Conservation (phyloP, 176 grass and related monocot genomes). For the Oryza rufipogon region DNA sequence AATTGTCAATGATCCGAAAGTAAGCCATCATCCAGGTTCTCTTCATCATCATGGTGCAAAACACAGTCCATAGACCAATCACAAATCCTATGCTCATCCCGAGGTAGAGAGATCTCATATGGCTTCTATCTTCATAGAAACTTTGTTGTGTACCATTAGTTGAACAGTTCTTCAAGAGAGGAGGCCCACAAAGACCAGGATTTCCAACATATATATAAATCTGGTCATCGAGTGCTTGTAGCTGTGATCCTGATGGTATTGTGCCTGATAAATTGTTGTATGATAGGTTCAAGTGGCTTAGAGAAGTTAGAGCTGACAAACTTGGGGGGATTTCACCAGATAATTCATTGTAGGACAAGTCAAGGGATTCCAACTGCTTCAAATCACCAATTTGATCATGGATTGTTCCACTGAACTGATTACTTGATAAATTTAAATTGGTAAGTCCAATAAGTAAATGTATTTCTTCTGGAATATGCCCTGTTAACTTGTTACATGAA, state of each 20-base stretch:
- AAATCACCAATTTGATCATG: not conserved
- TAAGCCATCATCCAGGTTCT: not conserved
- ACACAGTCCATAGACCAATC: not conserved
- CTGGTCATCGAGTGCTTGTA: not conserved
- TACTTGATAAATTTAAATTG: not conserved
- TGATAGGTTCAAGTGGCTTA: not conserved
- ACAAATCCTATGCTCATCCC: not conserved
- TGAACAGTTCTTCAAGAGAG: not conserved
- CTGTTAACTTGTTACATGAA: not conserved
- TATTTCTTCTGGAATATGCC: not conserved
- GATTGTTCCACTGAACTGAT: not conserved
- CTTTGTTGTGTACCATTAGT: not conserved
- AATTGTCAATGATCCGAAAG: not conserved
- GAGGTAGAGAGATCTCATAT: not conserved
- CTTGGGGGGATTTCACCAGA: too few species aligned
- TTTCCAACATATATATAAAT: not conserved
- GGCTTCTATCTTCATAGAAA: not conserved
- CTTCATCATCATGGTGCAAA: not conserved
- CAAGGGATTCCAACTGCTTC: not conserved
- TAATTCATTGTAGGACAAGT: not conserved
- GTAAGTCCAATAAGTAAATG: not conserved
- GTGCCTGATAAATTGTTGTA: too few species aligned
- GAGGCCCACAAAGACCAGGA: not conserved
- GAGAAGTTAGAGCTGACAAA: not conserved
- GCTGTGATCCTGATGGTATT: too few species aligned